Conservation (phyloP, 176 grass and related monocot genomes). For the Hyparrhenia diplandra region DNA sequence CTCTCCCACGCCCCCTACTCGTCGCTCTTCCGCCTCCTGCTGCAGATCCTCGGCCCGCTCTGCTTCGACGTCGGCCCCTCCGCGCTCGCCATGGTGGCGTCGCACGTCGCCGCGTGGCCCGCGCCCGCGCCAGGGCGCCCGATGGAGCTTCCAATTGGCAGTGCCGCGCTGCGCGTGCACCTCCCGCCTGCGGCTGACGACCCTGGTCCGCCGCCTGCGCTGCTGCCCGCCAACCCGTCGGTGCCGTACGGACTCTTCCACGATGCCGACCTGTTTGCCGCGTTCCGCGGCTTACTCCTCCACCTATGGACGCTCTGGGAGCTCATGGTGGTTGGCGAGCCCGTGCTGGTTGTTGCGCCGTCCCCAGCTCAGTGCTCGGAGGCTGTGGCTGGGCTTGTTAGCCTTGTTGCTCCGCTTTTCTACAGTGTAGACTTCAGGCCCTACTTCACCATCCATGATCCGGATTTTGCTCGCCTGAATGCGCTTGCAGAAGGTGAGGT, state of each 20-base stretch:
- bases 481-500: slow-evolving; percentile 60
- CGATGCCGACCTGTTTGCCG: slow-evolving; percentile 76
- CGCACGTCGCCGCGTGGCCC: slow-evolving; percentile 87
- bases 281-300: slow-evolving; percentile 77
- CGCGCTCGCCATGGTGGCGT: slow-evolving; percentile 78
- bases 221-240: slow-evolving; percentile 49
- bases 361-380: slow-evolving; percentile 92
- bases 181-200: slow-evolving; percentile 57
- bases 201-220: slow-evolving; percentile 36
- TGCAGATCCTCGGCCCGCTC: slow-evolving; percentile 96
- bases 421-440: slow-evolving; percentile 81
- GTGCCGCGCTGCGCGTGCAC: slow-evolving; percentile 66
- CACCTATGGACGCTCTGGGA: slow-evolving; percentile 98
- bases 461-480: slow-evolving; percentile 82
- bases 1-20: slow-evolving; percentile 75
- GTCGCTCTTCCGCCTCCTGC: slow-evolving; percentile 68
- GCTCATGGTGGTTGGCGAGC: slow-evolving; percentile 73
- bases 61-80: slow-evolving; percentile 88
- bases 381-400: slow-evolving; percentile 79
- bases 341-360: slow-evolving; percentile 72
- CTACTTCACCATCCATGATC: slow-evolving; percentile 98
- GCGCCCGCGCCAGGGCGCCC: slow-evolving; percentile 43
- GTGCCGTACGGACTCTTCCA: slow-evolving; percentile 87
- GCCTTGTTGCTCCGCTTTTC: slow-evolving; percentile 80
- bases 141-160: slow-evolving; percentile 90